Base-by-base conservation (phyloP, 257 asterid genomes). In the Penstemon eatonii region DNA sequence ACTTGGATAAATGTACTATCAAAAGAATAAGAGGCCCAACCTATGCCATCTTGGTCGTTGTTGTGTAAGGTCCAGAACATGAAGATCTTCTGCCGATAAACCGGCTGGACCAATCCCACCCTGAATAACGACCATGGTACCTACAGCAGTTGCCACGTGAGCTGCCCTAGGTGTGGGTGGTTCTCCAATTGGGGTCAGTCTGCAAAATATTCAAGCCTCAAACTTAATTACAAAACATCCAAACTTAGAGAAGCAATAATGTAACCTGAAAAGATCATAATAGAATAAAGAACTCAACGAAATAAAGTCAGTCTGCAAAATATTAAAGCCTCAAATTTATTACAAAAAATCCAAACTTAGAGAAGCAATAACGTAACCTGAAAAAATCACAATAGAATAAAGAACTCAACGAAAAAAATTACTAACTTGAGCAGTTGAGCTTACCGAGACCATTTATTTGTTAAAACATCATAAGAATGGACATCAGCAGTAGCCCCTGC, bases 161-260 rank as follows among this genome's bases (percentile, higher is more conserved):
- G 99, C 99, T 60, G 99, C 99, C 76, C 99, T 84, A 62, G 99
- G 97, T 40, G 99, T 88, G 56, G 99, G 99, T 79, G 99, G 99
- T 77, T 93, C 99, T 73, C 99, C 99, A 80, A 89, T 87, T 42
- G 99, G 97, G 73, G 89, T 84, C 70, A 93, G 78, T 79, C 99
- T 93, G 84, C 74, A 82, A n/a, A 63, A 25, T 25, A 74, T 60
- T 33, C 63, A 38, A 62, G 11, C 55, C 43, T 36, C 56, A 67
- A 56, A 47, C 52, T 65, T 37, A 45, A 80, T 68, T 66, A 78
- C 45, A 55, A 71, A 63, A 67, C 39, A 19, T 33, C 63, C 19
- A 38, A 72, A 72, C 50, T 58, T 40, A 52, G 60, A 12, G 55
- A 65, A 66, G 38, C 56, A 53, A 76, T 65, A 49, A 45, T 13